A percentile compares a stretch with the other conserved stretches of the same genome.
phyloP scores from a whole-genome alignment of 495 filamentous ascomycete genomes.

The Trypethelium eluteriae region DNA sequence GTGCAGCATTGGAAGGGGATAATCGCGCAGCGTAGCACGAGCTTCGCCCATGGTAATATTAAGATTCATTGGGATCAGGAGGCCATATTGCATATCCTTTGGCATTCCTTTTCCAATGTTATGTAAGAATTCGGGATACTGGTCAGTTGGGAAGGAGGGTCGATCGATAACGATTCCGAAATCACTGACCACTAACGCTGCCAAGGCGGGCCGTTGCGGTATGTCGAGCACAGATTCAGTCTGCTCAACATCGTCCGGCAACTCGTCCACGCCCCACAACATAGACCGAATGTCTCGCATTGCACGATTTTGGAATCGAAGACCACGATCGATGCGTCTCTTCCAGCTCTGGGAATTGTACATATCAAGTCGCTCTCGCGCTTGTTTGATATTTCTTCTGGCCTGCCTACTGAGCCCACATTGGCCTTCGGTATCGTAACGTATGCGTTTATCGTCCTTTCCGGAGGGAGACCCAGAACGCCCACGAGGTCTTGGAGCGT shows the following conservation, averaged over 20 bases:
- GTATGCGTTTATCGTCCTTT: slow-evolving; percentile 44
- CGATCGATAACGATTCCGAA: slow-evolving; percentile 83
- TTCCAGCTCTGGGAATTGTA: slow-evolving; percentile 91
- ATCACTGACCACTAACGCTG: slow-evolving; percentile 75
- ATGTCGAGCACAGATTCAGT: slow-evolving; percentile 79
- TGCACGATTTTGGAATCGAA: slow-evolving; percentile 58
- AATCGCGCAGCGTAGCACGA: slow-evolving; percentile 76
- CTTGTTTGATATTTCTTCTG: slow-evolving; percentile 63
- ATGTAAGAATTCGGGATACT: slow-evolving; percentile 76
- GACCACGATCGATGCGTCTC: slow-evolving; percentile 71
- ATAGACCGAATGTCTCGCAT: slow-evolving; percentile 72
- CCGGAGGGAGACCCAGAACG: slow-evolving; percentile 37
- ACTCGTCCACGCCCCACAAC: slow-evolving; percentile 77
- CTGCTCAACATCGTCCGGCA: slow-evolving; percentile 72
- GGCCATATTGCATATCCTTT: slow-evolving; percentile 74
- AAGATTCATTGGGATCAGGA: slow-evolving; percentile 83
- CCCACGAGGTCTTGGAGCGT: slow-evolving; percentile 23
- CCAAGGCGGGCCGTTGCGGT: slow-evolving; percentile 75
- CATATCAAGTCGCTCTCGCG: slow-evolving; percentile 62
- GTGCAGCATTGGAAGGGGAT: slow-evolving; percentile 86
- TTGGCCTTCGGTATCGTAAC: slow-evolving; percentile 73
- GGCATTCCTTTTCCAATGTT: slow-evolving; percentile 94
- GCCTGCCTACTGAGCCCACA: slow-evolving; percentile 59
- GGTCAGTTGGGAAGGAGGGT: slow-evolving; percentile 75
- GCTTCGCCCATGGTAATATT: slow-evolving; percentile 89